Evolutionary conservation across 2,329 filamentous ascomycete genomes (phyloP), one percentile per base, ranked within the genome.

Genomic region (Pestalotiopsis sp.): DNA sequence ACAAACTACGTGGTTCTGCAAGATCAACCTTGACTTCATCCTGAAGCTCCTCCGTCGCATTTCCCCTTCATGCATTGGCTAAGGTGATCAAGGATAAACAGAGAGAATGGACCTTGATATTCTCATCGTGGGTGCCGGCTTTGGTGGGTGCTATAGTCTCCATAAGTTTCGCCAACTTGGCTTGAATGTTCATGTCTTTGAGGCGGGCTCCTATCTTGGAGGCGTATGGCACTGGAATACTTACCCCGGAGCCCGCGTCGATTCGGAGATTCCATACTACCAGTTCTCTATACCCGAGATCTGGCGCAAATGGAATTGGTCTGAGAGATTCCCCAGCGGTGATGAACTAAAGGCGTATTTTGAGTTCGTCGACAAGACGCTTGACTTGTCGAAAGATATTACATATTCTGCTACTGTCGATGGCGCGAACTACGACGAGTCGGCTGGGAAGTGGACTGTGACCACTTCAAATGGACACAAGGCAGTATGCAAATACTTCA

Each of bases 131-230:
- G 59, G 59, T 20, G 59, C 59, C 14, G 59, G 59, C 11, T 61
- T 61, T 39, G 59, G 59, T 20, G 59, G 59, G 27, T 61, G 59
- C 31, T 61, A 61, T 20, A 61, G 59, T n/a, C 59, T 61, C 59
- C 59, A 61, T 17, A 61, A 61, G 25, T 27, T 61, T 25, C 59
- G 59, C 9, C 9, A 61, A 39, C 59, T 61, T 12, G 59, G 59
- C 11, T 39, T 61, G 20, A 61, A 61, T 17, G 59, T 39, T 12
- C 59, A 61, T 4, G 14, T 61, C 1, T 38, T 61, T 14, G 59
- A 61, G 59, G 59, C 59, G 27, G 59, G 25, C 11, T 31, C 25
- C 1, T 61, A 61, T 38, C 25, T 61, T 31, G 59, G 59, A 39
- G 59, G 59, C 2, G 59, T 61, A 4, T 61, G 59, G 59, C 36